Percentiles rank a stretch among this genome's conserved stretches.
These are phyloP conservation scores for Ploettnerulaceae sp. DNA, from an alignment of 2,329 filamentous ascomycete genomes.

Conservation along the genomic window DNA sequence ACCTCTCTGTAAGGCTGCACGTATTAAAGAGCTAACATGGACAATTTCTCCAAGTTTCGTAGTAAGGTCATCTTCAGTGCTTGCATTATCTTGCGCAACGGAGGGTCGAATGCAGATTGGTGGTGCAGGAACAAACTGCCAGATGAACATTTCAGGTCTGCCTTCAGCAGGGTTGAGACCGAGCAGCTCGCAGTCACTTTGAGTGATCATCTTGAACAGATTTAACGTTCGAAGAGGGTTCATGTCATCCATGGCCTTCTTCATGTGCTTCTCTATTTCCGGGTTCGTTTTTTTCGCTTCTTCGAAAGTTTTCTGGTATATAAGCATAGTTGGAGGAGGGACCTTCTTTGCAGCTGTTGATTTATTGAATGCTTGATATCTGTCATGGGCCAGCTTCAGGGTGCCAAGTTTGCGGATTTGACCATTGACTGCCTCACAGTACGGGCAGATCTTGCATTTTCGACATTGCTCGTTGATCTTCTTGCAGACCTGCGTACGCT, in stretches of 20 bases:
- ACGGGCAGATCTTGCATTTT: slow-evolving; percentile 77
- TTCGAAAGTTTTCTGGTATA: slow-evolving; percentile 81
- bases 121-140: slow-evolving; percentile 92
- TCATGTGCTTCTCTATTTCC: slow-evolving; percentile 85
- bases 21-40: slow-evolving; percentile 83
- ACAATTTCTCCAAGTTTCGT: slow-evolving; percentile 97
- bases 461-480: slow-evolving; percentile 84
- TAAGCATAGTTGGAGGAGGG: slow-evolving; percentile 72
- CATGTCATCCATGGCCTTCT: slow-evolving; percentile 90
- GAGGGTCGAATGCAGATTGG: slow-evolving; percentile 93
- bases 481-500: slow-evolving; percentile 78
- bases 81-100: slow-evolving; percentile 86
- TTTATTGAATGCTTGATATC: slow-evolving; percentile 81
- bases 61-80: slow-evolving; percentile 93
- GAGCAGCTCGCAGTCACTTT: slow-evolving; percentile 83
- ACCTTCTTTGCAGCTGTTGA: slow-evolving; percentile 84
- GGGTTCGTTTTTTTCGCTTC: slow-evolving; percentile 71
- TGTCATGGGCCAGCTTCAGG: slow-evolving; percentile 93
- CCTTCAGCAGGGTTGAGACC: slow-evolving; percentile 83
- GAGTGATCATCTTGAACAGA: slow-evolving; percentile 81
- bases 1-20: slow-evolving; percentile 75
- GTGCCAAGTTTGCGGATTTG: slow-evolving; percentile 87
- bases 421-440: slow-evolving; percentile 80
- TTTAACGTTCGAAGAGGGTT: slow-evolving; percentile 86
- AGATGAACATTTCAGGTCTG: slow-evolving; percentile 93